Evolutionary conservation across 306 rosid species (phyloP).

Genomic region (Castanospermum australe): DNA sequence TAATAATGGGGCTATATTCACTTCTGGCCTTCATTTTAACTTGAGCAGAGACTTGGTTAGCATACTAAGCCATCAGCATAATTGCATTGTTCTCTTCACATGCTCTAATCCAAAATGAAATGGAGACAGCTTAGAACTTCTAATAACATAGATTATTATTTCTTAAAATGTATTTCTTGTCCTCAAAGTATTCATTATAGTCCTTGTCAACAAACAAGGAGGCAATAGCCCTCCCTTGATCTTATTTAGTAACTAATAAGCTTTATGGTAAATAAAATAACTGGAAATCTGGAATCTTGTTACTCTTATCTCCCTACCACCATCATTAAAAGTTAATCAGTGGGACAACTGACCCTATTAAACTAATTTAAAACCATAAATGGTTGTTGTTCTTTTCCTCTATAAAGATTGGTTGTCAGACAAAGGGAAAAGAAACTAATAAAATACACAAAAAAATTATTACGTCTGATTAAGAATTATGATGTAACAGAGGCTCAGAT

Average conservation of each 20-base stretch:
- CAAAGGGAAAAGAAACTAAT: not conserved
- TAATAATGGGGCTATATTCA: not conserved
- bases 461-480: not conserved
- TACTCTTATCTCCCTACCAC: slow-evolving; percentile 14
- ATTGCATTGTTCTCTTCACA: slow-evolving; percentile 33
- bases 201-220: not conserved
- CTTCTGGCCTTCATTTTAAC: not conserved
- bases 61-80: slow-evolving; percentile 31
- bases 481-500: not conserved
- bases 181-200: slow-evolving; percentile 51
- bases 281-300: slow-evolving; percentile 7
- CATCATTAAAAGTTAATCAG: slow-evolving; percentile 35
- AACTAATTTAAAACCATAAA: slow-evolving; percentile 14
- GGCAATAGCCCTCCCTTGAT: not conserved
- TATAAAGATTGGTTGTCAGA: slow-evolving; percentile 16
- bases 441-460: not conserved
- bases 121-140: slow-evolving; percentile 14
- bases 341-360: slow-evolving; percentile 24
- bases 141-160: slow-evolving; percentile 11
- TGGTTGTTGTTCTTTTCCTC: slow-evolving; percentile 22
- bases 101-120: slow-evolving; percentile 23
- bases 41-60: not conserved
- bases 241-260: slow-evolving; percentile 23
- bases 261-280: slow-evolving; percentile 33
- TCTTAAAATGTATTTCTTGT: slow-evolving; percentile 35